Evolutionary conservation across 2,329 filamentous ascomycete species (phyloP), one percentile per base, ranked within the genome.

Genomic region (Raffaelea arxii): DNA sequence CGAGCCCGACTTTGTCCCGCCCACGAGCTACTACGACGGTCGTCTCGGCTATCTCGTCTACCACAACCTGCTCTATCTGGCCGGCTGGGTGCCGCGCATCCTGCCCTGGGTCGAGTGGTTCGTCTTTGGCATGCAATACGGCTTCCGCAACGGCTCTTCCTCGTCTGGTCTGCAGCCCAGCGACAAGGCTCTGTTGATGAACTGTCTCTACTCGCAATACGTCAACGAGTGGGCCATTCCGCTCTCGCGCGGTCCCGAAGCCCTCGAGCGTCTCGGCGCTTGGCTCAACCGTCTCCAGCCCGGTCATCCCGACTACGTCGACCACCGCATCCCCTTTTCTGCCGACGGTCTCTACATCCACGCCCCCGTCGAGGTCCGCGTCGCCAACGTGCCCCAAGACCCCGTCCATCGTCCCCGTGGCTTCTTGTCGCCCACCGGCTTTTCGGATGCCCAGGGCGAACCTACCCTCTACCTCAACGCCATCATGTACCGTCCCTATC

Each of bases 191-290:
- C 76, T 97, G 40, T 73, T 96, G 44, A 91, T 98, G 86, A 92
- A 98, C 69, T 98, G 92, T 59, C 77, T 97, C 6, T 98, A 96
- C 70, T 91, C 86, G n/a, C 92, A 98, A 61, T 95, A 88, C 57
- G 92, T 98, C 54, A 96, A 98, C 63, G 92, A 98, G 63, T 98
- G 92, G 92, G 91, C 91, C 1, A 75, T 98, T 6, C 91, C 92
- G 1, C 73, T 98, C 1, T 71, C 80, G 52, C 84, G 84, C 54
- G 92, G 92, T 0, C 91, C 91, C 14, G 90, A 96, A 65, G 90
- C 88, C 7, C 78, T 98, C 38, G 75, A 71, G 25, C 80, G 92
- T 10, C 74, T 98, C 12, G 86, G 83, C 35, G 84, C 86, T 41
- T 98, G 92, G 92, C 73, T 98, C 45, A 84, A 82, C 61, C 79